Evolutionary conservation across 495 filamentous ascomycete species (phyloP).

Genomic region (Tuber aestivum): DNA sequence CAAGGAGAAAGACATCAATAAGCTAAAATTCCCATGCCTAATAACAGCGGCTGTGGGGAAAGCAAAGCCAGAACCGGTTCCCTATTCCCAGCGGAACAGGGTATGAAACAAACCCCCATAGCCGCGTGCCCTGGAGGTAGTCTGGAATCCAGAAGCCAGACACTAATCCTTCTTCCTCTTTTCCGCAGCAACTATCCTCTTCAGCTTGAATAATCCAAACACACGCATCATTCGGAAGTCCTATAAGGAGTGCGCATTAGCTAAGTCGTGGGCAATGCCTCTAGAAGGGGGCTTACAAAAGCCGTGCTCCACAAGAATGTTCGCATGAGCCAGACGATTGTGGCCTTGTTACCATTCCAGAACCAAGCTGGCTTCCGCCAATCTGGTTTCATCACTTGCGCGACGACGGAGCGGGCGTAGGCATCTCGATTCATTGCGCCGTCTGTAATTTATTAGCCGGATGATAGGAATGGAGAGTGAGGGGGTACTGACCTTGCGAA

Average conservation of each 20-base stretch:
- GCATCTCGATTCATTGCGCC: slow-evolving; percentile 29
- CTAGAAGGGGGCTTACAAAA: slow-evolving; percentile 29
- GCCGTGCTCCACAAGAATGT: slow-evolving; percentile 42
- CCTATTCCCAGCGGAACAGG: neutral
- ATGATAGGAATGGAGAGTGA: neutral
- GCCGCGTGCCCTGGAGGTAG: neutral
- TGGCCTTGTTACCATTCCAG: slow-evolving; percentile 31
- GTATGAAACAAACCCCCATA: neutral
- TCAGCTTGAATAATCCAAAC: slow-evolving; percentile 30
- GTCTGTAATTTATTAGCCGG: slow-evolving; percentile 7
- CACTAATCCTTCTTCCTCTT: slow-evolving; percentile 19
- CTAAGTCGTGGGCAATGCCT: neutral
- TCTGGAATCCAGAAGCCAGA: neutral
- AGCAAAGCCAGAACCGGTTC: neutral
- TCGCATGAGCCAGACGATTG: slow-evolving; percentile 25
- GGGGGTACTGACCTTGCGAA: slow-evolving; percentile 7
- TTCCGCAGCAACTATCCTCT: slow-evolving; percentile 13
- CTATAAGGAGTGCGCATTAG: slow-evolving; percentile 3
- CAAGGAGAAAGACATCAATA: neutral
- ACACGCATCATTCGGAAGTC: slow-evolving; percentile 24
- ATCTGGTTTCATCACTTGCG: slow-evolving; percentile 38
- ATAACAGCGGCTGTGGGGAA: neutral
- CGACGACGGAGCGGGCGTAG: slow-evolving; percentile 43
- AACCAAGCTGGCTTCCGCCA: slow-evolving; percentile 41
- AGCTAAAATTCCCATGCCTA: neutral